Evolutionary conservation across 306 rosid species (phyloP).

Genomic region (Vigna unguiculata): DNA sequence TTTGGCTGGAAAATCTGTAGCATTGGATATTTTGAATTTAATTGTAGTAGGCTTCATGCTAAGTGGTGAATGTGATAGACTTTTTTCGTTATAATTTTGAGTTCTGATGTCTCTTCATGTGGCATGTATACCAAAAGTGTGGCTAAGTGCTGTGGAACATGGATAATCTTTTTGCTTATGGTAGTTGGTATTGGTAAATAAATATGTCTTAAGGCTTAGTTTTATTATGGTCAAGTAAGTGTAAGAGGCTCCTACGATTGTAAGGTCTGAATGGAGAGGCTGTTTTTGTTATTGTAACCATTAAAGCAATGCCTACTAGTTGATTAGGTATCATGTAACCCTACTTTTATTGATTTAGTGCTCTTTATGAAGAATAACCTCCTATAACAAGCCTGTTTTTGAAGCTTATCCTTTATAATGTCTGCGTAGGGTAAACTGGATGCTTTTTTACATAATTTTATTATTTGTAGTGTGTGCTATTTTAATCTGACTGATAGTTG

Average conservation of each 20-base stretch:
- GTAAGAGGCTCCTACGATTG: not conserved
- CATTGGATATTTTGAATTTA: constrained; percentile 5
- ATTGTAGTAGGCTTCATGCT: not conserved
- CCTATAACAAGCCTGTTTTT: not conserved
- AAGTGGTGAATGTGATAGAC: constrained; percentile 21
- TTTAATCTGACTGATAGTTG: not conserved
- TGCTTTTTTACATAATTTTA: not conserved
- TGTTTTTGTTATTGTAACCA: not conserved
- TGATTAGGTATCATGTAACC: not conserved
- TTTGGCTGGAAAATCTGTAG: not conserved
- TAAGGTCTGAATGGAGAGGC: not conserved
- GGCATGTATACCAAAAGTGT: not conserved
- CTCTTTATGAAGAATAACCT: not conserved
- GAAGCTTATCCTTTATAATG: not conserved
- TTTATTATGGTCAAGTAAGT: not conserved
- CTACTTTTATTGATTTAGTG: constrained; percentile 2
- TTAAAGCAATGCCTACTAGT: not conserved
- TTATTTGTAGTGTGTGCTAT: not conserved
- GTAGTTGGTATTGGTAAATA: constrained; percentile 16
- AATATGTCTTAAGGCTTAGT: constrained; percentile 2
- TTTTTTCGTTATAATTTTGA: not conserved
- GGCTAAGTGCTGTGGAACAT: constrained; percentile 5
- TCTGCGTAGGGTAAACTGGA: not conserved
- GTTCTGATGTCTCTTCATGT: constrained; percentile 12
- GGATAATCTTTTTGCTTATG: constrained; percentile 1